These are phyloP conservation scores for Trichoderma guizhouense DNA, from an alignment of 2,329 filamentous ascomycete species.

Conservation along the genomic window DNA sequence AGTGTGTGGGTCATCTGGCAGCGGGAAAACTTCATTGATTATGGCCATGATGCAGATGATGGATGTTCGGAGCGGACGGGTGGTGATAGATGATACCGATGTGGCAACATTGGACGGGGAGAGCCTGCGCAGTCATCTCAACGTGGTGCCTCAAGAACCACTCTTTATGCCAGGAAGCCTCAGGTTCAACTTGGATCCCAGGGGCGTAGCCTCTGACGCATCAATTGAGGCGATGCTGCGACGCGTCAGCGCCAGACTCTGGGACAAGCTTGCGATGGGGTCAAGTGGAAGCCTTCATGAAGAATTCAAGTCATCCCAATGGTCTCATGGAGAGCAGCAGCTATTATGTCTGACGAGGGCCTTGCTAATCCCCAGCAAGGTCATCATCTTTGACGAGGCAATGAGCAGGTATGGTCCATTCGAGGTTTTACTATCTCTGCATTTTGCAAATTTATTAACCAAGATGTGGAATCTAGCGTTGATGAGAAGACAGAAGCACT, in stretches of 20 bases:
- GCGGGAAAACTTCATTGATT: constrained; percentile 43
- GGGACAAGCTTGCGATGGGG: background rate
- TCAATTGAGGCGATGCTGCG: background rate
- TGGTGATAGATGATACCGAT: constrained; percentile 39
- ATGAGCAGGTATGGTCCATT: background rate
- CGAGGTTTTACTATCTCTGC: background rate
- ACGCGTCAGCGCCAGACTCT: background rate
- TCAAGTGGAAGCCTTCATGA: background rate
- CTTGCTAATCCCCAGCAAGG: background rate
- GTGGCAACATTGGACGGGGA: background rate
- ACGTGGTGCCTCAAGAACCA: background rate
- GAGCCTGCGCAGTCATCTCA: background rate
- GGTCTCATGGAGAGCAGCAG: background rate
- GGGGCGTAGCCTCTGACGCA: background rate
- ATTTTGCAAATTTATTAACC: background rate
- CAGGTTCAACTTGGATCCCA: background rate
- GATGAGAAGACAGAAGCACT: background rate
- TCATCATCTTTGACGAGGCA: background rate
- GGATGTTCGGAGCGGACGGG: constrained; percentile 32
- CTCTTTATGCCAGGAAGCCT: background rate
- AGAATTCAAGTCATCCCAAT: background rate
- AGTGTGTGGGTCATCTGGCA: constrained; percentile 37
- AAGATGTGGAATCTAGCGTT: background rate
- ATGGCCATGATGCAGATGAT: constrained; percentile 40
- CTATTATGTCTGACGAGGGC: background rate